Evolutionary conservation across 768 basidiomycete genomes (phyloP).

Genomic region (Gymnopilus junonius): DNA sequence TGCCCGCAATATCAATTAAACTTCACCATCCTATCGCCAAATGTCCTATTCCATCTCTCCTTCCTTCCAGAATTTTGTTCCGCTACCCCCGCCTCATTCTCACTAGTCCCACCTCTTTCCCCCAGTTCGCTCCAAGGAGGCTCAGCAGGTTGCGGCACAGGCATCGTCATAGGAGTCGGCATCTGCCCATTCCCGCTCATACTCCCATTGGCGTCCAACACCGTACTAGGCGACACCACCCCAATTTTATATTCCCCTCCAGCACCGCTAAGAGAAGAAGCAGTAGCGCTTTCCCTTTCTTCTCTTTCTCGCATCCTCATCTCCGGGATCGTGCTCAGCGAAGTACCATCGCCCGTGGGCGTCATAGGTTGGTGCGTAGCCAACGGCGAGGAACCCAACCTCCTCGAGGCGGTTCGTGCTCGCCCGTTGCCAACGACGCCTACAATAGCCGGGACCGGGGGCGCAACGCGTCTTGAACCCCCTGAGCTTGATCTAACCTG

Average conservation of each 20-base stretch:
- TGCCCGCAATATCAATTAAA: background rate
- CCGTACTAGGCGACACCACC: background rate
- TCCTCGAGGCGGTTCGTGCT: background rate
- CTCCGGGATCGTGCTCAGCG: slow-evolving; percentile 12
- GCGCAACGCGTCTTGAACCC: background rate
- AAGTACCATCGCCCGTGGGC: background rate
- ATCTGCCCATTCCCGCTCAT: background rate
- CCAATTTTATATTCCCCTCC: background rate
- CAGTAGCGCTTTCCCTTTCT: background rate
- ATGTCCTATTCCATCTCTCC: background rate
- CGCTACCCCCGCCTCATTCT: background rate
- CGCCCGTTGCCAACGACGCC: background rate
- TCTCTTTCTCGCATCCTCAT: slow-evolving; percentile 8
- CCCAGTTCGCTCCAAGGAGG: background rate
- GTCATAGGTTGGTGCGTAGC: background rate
- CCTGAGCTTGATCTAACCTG: background rate
- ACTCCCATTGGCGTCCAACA: background rate
- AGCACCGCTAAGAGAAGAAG: background rate
- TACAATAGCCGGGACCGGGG: background rate
- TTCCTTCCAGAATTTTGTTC: background rate
- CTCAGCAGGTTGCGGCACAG: background rate
- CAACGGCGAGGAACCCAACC: background rate
- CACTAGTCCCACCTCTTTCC: background rate
- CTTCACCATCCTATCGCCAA: background rate
- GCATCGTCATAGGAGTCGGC: background rate